Base-by-base conservation (phyloP, 2,329 filamentous ascomycete genomes). In the Zasmidium cellare region DNA sequence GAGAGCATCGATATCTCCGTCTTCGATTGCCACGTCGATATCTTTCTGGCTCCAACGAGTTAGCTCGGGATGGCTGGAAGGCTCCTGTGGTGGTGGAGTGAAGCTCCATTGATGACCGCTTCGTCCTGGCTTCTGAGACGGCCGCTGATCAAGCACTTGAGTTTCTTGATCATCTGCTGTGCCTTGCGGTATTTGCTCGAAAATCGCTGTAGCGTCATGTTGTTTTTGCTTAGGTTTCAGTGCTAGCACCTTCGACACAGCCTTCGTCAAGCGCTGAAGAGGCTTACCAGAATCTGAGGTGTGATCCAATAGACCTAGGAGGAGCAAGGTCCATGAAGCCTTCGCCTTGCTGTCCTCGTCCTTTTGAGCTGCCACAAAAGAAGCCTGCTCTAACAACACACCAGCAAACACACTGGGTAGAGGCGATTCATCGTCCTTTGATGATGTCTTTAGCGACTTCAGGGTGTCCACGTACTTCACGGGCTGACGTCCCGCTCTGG, bases 401-500 rank as follows among this genome's bases (percentile, higher is more conserved):
- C 91, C 81, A 11, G 86, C 78, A 2, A 96, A 68, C 18, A 91
- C 80, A 64, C 89, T 91, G 11, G 84, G 72, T 25, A 76, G 59
- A 56, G 28, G 23, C 9, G 69, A 69, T 2, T 65, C 65, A 3
- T 69, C 73, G 9, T 51, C 46, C 11, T 41, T 64, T 44, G 84
- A 18, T 2, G 19, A 23, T 3, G 35, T 9, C 16, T 18, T 14
- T 14, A 64, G 20, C 3, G 53, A 80, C 54, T 86, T 81, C 23
- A 90, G 74, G 68, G 86, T 78, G 60, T 94, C 89, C 24, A 94
- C 85, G 68, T 96, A 93, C 70, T 91, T 96, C 68, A 96, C 87
- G 0, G 91, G 89, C 22, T 88, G 87, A 56, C 83, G 86, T 16
- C 87, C 87, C 65, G 90, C 90, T 22, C 92, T 85, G 25, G 85